Conservation (phyloP, 148 eudicot genomes). For the Amaranthus palmeri region DNA sequence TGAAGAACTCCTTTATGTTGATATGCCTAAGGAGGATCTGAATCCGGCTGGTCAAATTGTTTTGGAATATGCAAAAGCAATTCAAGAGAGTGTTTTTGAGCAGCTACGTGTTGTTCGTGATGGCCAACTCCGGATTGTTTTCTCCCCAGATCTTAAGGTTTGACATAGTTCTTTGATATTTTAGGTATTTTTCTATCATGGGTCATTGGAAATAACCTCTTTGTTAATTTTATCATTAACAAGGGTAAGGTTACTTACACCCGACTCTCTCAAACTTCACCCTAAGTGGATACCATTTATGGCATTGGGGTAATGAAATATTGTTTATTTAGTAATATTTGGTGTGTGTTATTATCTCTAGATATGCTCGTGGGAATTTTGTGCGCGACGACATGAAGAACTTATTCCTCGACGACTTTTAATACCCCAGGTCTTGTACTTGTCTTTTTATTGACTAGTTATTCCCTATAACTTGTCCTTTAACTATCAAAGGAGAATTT, state of each 20-base stretch:
- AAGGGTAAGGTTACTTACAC: too few relatives aligned
- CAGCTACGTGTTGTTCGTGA: slow-evolving; percentile 96
- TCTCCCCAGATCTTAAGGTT: slow-evolving; percentile 91
- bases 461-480: too few relatives aligned
- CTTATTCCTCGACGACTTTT: slow-evolving; percentile 81
- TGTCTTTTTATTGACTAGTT: not conserved
- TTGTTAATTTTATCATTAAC: too few relatives aligned
- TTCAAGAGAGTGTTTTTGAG: slow-evolving; percentile 90
- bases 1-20: slow-evolving; percentile 88
- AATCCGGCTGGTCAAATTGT: slow-evolving; percentile 87
- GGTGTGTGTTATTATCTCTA: slow-evolving; percentile 19
- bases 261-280: too few relatives aligned
- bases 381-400: slow-evolving; percentile 95
- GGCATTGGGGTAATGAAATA: too few relatives aligned
- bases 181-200: not conserved
- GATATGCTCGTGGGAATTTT: slow-evolving; percentile 99
- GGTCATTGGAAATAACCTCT: too few relatives aligned
- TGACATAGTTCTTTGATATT: slow-evolving; percentile 7
- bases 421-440: slow-evolving; percentile 70
- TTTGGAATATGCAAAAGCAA: slow-evolving; percentile 88
- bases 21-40: slow-evolving; percentile 88
- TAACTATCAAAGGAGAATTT: not conserved
- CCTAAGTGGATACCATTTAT: too few relatives aligned
- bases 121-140: slow-evolving; percentile 90
- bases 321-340: not conserved